Evolutionary conservation across 108 stramenopile genomes (phyloP).

Genomic region (Skeletonema marinoi): DNA sequence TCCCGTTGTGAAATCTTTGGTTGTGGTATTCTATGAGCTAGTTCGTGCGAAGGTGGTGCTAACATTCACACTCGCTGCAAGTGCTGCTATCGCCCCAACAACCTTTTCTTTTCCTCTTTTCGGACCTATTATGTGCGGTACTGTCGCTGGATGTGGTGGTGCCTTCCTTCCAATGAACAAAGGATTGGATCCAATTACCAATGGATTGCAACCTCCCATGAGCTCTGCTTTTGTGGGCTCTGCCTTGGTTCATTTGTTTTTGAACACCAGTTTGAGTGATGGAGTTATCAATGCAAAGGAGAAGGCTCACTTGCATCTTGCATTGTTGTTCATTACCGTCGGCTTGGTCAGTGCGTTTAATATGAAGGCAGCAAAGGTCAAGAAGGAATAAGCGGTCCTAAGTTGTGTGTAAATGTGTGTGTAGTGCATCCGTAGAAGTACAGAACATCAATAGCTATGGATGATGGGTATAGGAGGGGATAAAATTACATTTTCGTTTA

Average conservation of each 20-base stretch:
- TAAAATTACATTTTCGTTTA: not conserved
- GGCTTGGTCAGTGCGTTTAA: conserved; percentile 46
- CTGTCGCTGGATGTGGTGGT: conserved; percentile 87
- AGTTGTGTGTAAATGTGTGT: not conserved
- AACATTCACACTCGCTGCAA: conserved; percentile 70
- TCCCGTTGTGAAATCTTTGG: conserved; percentile 46
- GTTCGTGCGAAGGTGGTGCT: conserved; percentile 77
- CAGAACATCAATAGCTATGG: not conserved
- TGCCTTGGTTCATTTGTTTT: conserved; percentile 76
- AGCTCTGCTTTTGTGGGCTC: conserved; percentile 76
- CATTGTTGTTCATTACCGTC: conserved; percentile 73
- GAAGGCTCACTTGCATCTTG: conserved; percentile 77
- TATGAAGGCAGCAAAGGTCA: conserved; percentile 30
- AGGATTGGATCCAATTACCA: conserved; percentile 84
- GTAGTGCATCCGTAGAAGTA: not conserved
- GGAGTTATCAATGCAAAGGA: conserved; percentile 62
- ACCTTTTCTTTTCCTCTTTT: conserved; percentile 81
- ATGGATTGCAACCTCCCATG: conserved; percentile 79
- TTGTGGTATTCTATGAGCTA: conserved; percentile 71
- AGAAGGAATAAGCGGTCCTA: conserved; percentile 25
- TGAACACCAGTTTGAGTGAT: conserved; percentile 63
- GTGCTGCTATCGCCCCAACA: conserved; percentile 64
- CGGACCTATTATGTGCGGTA: conserved; percentile 91
- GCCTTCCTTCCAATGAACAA: conserved; percentile 88
- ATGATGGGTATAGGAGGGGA: not conserved